Base-by-base conservation (phyloP, 768 basidiomycete genomes). In the Clitopilus passeckerianus region DNA sequence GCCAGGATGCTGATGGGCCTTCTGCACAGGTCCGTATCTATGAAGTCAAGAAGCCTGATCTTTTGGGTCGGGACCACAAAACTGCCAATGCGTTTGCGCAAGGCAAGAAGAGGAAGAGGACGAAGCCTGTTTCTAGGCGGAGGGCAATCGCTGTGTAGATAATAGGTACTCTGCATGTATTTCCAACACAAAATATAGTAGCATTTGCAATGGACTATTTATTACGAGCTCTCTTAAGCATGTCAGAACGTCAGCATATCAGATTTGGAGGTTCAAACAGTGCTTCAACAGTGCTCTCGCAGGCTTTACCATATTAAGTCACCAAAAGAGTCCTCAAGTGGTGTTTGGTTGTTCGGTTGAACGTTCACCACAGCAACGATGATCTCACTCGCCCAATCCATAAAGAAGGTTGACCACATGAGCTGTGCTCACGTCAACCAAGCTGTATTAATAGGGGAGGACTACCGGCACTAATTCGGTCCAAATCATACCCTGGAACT, bases 21-120 rank as follows among this genome's bases (percentile, higher is more conserved):
- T 50, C 53, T 55, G 52, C 41, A 15, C 63, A 89, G 87, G 88
- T 94, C 60, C 90, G 97, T 35, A 96, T 99, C 68, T 99, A 92
- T 69, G 80, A 92, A 68, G 97, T 98, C 46, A 95, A 92, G 75
- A 94, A 93, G 68, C 94, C 97, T 55, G 97, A 98, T 71, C 72
- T 84, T 15, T 80, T 99, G 1, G 95, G 95, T 27, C 85, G 97
- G 60, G 93, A 98, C 65, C 84, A 89, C 57, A 94, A 93, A 79
- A 86, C 77, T 57, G 96, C 93, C 2, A 91, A 90, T 58, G 87
- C 88, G 23, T 99, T 98, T 66, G 78, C 78, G 24, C 80, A 83
- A 53, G 96, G 96, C 16, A 96, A 94, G 82, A 93, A 93, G 78
- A 81, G 90, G 69, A 97, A 91, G 76, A 86, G 87, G 58, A 79